Base-by-base conservation (phyloP, 176 grass and related monocot species). In the Metroxylon sagu region DNA sequence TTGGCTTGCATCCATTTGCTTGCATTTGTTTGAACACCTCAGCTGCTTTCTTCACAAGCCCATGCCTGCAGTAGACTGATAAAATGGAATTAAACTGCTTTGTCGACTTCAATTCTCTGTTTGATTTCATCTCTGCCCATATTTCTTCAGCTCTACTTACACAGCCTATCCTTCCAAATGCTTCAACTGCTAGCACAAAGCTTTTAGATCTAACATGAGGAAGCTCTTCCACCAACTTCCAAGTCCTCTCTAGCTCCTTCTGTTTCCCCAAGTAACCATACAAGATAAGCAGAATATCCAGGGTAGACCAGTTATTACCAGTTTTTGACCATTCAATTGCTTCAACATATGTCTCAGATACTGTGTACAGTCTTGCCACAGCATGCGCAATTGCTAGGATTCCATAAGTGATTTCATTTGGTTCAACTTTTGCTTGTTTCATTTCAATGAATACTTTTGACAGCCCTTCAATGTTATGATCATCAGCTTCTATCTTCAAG, bases 401-500 rank as follows among this genome's bases (percentile, higher is more conserved):
- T 25, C 93, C 87, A 68, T 85, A 91, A 10, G 87, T 97, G 63
- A 97, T 91, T 66, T 97, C 93, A 73, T 91, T 91, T 14, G 87
- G 93, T 48, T 97, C 84, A 60, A 91, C 61, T n/a, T 91, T 80
- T 48, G 78, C 80, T 62, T 16, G 77, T 71, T 82, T 87, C 93
- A 97, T 97, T 66, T 83, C 76, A 60, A 77, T 80, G 74, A 88
- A 91, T 59, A 85, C 76, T 65, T 76, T 88, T 6, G 87, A 80
- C 52, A 97, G 48, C 5, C 93, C 93, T 71, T 97, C 84, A 14
- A 91, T 51, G 58, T 97, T 77, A 76, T 91, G 81, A n/a, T 88
- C 84, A n/a, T 69, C 77, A 69, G 87, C 87, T 76, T 87, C 81
- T 73, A 97, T 78, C 50, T 97, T 97, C 72, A 97, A 48, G 16